These are phyloP conservation scores for Puccinia novopanici DNA, from an alignment of 1,284 basidiomycete species.

Conservation along the genomic window DNA sequence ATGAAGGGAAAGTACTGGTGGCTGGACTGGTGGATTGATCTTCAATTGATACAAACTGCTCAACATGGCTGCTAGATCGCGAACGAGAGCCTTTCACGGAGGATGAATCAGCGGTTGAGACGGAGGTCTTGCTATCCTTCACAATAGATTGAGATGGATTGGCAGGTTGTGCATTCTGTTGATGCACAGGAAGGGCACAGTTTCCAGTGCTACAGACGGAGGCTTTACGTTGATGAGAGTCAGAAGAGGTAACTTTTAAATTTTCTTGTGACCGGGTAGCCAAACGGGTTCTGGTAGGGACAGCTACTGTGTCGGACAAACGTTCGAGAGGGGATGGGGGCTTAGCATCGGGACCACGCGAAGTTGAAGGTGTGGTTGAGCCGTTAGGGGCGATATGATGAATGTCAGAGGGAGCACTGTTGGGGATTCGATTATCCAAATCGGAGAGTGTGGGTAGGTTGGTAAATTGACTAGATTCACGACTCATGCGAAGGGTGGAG, in stretches of 20 bases:
- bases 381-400: not conserved
- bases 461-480: slow-evolving; percentile 42
- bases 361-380: too few species aligned
- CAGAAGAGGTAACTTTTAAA: not conserved
- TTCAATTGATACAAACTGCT: slow-evolving; percentile 3
- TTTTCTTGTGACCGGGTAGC: slow-evolving; percentile 15
- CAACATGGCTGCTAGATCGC: slow-evolving; percentile 35
- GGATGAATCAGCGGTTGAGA: slow-evolving; percentile 42
- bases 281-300: slow-evolving; percentile 7
- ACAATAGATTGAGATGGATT: not conserved
- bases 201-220: slow-evolving; percentile 48
- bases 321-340: slow-evolving; percentile 14
- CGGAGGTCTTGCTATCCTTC: slow-evolving; percentile 12
- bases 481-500: slow-evolving; percentile 41
- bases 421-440: slow-evolving; percentile 17
- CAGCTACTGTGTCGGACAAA: slow-evolving; percentile 3
- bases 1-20: slow-evolving; percentile 45
- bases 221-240: slow-evolving; percentile 18
- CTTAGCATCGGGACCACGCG: not conserved
- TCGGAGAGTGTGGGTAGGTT: slow-evolving; percentile 34
- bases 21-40: slow-evolving; percentile 43
- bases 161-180: slow-evolving; percentile 23
- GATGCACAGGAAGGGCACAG: slow-evolving; percentile 42
- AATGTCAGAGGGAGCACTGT: slow-evolving; percentile 22
- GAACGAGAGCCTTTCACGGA: slow-evolving; percentile 43